Base-by-base conservation (phyloP, 2,329 filamentous ascomycete genomes). In the Cercospora brassicicola region DNA sequence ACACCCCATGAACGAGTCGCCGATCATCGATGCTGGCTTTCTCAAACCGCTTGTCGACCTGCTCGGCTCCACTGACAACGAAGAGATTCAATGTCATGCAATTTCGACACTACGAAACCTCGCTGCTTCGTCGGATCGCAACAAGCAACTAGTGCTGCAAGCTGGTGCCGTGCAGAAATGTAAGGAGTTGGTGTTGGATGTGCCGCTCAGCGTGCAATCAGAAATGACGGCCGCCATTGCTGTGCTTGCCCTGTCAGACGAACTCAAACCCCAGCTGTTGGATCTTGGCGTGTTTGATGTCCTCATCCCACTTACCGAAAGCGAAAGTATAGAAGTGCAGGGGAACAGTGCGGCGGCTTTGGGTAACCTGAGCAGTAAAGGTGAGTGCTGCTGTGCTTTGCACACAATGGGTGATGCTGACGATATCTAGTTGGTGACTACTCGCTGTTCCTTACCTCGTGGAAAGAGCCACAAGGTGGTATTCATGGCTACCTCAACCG, bases 151-250 rank as follows among this genome's bases (percentile, higher is more conserved):
- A n/a, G 95, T 99, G 0, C 84, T 99, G 59, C 93, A 98, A 80
- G 95, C 95, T 36, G 95, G 95, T 26, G 95, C 95, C 1, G 95
- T 99, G 45, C 93, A 98, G 78, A 98, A 98, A 80, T 99, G 95
- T 88, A 98, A 97, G 82, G 93, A 98, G 78, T 86, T 99, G 62
- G 94, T 99, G 26, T 84, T 99, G 18, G 90, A 96, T 65, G 95
- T 98, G 2, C 93, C 95, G 0, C 86, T 98, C 59, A 94, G 92
- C 45, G 95, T 99, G 2, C 95, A 99, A 79, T 97, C 94, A 1
- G 95, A 99, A 80, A 99, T 99, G 95, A 99, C 95, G 4, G 95
- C 95, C n/a, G 95, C 95, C 1, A 97, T 99, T 80, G 95, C 95
- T 42, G 95, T 99, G 13, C 86, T 99, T 71, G 95, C 95, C 18